Evolutionary conservation across 2,329 filamentous ascomycete species (phyloP), one percentile per base, ranked within the genome.

Genomic region (Lachnellula subtilissima): DNA sequence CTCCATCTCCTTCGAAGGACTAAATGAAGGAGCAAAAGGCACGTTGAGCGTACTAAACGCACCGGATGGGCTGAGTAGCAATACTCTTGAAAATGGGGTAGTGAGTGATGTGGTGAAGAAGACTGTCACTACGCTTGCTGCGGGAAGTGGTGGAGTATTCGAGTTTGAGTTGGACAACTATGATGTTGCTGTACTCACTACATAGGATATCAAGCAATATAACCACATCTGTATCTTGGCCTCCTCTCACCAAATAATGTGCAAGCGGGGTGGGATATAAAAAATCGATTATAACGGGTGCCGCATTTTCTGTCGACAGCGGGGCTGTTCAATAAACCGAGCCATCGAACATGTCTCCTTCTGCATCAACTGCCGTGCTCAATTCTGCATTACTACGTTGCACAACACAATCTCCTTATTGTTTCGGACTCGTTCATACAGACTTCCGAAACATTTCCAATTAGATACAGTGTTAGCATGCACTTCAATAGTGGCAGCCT

Each of bases 1-100:
- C 1, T 72, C 70, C 0, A 58, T 81, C 1, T 64, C 67, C 1
- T 80, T 82, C 48, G 74, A 78, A 11, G 76, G 75, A 1, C n/a
- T 64, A 17, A 54, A 65, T 32, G 61, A 69, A 1, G 76, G 75
- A 3, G 65, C 73, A 0, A 67, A 65, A 47, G 79, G 74, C 0
- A 69, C 70, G 45, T 64, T 82, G 48, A 79, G 75, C 3, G 67
- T 80, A 0, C 67, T 80, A 19, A 76, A 74, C 0, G 78, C 59
- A 2, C 56, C 58, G 1, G 58, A 55, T 40, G 61, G 56, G 15
- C 49, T 60, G 32, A 56, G 55, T 51, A 47, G 52, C 28, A 64
- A 61, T 42, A 25, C 37, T 14, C 19, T 60, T 2, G 56, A 56
- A 11, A 42, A 55, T 12, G 57, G 55, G 11, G 56, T 43, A 15